Evolutionary conservation across 805 yeast genomes (phyloP), one percentile per base, ranked within the genome.

Genomic region (Pichia paraexigua): DNA sequence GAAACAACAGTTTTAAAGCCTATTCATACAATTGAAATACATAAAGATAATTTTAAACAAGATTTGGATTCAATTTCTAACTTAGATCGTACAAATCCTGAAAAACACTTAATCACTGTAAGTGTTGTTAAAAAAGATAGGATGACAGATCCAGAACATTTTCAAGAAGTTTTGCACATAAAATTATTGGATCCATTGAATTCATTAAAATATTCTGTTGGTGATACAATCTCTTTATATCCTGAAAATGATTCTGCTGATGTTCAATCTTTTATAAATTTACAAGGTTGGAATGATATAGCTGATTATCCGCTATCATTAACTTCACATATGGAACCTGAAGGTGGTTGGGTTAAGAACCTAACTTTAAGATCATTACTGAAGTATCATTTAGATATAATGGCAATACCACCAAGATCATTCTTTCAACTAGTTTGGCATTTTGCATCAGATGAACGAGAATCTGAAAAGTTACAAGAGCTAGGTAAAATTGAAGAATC

Each of bases 101-200:
- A 27, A 1, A n/a, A 43, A 4, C 15, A 17, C 2, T 41, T 47
- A 18, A 39, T n/a, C 2, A 42, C 42, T 8, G 95, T 86, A 0
- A 68, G 57, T 11, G 73, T 91, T 8, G 51, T 55, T 0, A 44
- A 55, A 2, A 88, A 88, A 60, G 55, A 66, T 0, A 68, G 96
- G 52, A 69, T 94, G 17, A 92, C 98, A 0, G 65, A 78, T 0
- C 54, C 57, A 0, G 83, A 79, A 48, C 98, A 94, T 69, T 89
- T 88, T 68, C 98, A 94, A 66, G 98, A 94, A 63, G 95, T 92
- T 2, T 73, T 97, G 40, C 80, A 77, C 49, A 65, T 90, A 15
- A 61, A 64, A 0, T 69, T 88, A 18, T 65, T 69, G 27, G 65
- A 69, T 18, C 52, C 55, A 1, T 49, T 48, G 1, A 50, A 52